Conservation (phyloP, 768 basidiomycete species). For the Suillus occidentalis region DNA sequence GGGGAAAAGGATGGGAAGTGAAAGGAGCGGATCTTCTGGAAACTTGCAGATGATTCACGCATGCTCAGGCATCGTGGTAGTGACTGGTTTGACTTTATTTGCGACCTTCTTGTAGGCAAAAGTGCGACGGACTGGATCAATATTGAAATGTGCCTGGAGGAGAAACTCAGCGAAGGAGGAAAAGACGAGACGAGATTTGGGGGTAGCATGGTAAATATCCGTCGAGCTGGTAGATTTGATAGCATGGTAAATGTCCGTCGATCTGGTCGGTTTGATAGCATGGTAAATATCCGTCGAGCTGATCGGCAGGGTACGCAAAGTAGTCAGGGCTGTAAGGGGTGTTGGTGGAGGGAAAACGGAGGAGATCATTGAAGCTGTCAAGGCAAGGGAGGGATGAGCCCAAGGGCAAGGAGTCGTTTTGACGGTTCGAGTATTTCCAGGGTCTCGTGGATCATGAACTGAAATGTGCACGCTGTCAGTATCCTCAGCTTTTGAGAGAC, state of each 20-base stretch:
- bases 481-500: slow-evolving; percentile 12
- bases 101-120: slow-evolving; percentile 35
- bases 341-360: no score
- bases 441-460: slow-evolving; percentile 6
- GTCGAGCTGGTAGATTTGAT: no score
- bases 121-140: background rate
- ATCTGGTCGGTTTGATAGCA: no score
- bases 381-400: no score
- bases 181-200: background rate
- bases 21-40: slow-evolving; percentile 23
- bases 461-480: background rate
- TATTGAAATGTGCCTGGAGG: background rate
- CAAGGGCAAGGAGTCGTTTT: background rate
- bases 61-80: slow-evolving; percentile 28
- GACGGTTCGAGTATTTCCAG: background rate
- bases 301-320: no score
- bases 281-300: no score
- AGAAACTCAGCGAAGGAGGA: background rate
- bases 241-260: no score
- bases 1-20: slow-evolving; percentile 11
- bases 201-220: no score
- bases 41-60: slow-evolving; percentile 30
- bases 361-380: no score
- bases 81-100: slow-evolving; percentile 5
- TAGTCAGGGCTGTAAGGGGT: no score